Conservation (phyloP, 2,329 filamentous ascomycete genomes). For the Albophoma yamanashiensis region DNA sequence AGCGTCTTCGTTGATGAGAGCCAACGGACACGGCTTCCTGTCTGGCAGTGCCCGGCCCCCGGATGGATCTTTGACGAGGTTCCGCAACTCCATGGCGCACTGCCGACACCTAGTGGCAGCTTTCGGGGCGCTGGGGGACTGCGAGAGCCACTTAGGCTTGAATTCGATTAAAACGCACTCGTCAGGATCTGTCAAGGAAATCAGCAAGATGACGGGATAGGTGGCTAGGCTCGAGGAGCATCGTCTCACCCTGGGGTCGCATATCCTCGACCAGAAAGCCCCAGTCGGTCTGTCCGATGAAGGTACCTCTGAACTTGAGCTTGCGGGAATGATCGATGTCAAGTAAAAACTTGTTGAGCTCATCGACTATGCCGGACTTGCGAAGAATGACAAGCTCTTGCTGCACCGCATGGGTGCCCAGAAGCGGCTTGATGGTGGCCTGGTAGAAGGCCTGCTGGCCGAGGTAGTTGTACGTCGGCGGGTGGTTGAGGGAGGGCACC, state of each 20-base stretch:
- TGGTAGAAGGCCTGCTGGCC: constrained; percentile 25
- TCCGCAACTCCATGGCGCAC: constrained; percentile 46
- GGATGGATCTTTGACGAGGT: constrained; percentile 20
- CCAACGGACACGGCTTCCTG: constrained; percentile 51
- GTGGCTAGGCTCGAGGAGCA: not conserved
- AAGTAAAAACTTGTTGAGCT: constrained; percentile 43
- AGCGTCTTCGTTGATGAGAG: constrained; percentile 43
- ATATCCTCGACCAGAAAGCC: constrained; percentile 69
- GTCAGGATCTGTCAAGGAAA: constrained; percentile 13
- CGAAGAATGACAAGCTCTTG: constrained; percentile 27
- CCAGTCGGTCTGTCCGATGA: constrained; percentile 43
- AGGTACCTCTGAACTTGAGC: constrained; percentile 37
- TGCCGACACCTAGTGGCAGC: constrained; percentile 59
- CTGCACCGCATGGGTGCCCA: constrained; percentile 21
- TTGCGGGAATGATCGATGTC: constrained; percentile 33
- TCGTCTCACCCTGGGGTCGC: constrained; percentile 25
- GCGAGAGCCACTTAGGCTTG: constrained; percentile 76
- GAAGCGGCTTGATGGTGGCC: constrained; percentile 20
- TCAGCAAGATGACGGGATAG: constrained; percentile 2
- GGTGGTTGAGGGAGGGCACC: constrained; percentile 16
- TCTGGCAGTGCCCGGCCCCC: constrained; percentile 22
- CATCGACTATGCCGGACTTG: constrained; percentile 22
- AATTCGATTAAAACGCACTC: constrained; percentile 51
- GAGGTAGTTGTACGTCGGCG: constrained; percentile 24
- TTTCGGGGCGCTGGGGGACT: constrained; percentile 60